Evolutionary conservation across 1,139 yeast genomes (phyloP).

Genomic region (Blastobotrys apis): DNA sequence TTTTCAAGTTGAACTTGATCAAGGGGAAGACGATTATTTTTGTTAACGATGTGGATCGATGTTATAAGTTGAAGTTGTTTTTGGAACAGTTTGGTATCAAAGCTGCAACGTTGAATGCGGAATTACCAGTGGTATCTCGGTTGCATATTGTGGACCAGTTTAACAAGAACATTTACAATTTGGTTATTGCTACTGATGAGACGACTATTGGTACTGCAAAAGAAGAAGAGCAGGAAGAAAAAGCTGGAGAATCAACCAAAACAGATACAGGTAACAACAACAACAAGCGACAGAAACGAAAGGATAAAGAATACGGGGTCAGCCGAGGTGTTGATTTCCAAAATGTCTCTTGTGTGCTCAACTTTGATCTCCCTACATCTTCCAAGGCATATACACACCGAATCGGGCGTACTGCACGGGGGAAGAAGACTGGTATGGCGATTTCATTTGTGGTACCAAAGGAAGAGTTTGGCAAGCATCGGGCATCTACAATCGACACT

Average conservation of each 20-base stretch:
- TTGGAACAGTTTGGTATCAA: constrained; percentile 92
- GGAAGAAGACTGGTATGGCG: constrained; percentile 93
- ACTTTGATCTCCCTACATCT: constrained; percentile 89
- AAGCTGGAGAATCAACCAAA: constrained; percentile 20
- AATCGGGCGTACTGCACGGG: constrained; percentile 97
- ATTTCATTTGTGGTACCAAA: constrained; percentile 84
- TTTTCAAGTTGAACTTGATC: constrained; percentile 80
- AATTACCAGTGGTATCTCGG: constrained; percentile 88
- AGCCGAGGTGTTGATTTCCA: constrained; percentile 96
- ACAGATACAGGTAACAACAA: background rate
- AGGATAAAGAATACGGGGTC: constrained; percentile 74
- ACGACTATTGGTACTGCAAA: constrained; percentile 28
- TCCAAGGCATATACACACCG: constrained; percentile 91
- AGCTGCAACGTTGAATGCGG: constrained; percentile 85
- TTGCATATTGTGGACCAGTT: constrained; percentile 93
- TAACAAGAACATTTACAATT: constrained; percentile 80
- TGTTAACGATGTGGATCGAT: constrained; percentile 93
- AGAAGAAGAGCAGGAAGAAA: constrained; percentile 20
- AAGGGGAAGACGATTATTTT: constrained; percentile 89
- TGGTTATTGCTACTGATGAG: constrained; percentile 94
- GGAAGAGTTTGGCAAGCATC: constrained; percentile 86
- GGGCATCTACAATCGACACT: constrained; percentile 63
- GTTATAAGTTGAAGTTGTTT: constrained; percentile 84
- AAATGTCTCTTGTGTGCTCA: constrained; percentile 93
- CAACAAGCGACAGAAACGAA: constrained; percentile 24